These are phyloP conservation scores for Plasmopara viticola DNA, from an alignment of 352 stramenopile species.

Conservation along the genomic window DNA sequence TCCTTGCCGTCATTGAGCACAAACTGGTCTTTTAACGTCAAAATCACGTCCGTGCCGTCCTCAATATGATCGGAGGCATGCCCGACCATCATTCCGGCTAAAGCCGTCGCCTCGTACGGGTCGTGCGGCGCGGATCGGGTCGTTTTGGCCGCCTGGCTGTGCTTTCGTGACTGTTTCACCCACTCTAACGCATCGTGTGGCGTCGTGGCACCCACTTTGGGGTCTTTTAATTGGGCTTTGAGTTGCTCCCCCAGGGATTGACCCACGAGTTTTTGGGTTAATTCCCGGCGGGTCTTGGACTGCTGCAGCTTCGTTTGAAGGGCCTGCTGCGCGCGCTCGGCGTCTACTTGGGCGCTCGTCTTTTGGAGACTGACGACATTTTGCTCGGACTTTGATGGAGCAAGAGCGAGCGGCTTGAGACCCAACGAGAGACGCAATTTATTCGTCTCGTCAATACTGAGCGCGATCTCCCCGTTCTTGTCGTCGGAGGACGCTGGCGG, in stretches of 20 bases:
- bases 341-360: conserved; percentile 42
- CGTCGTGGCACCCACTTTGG: conserved; percentile 10
- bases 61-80: conserved; percentile 87
- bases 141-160: background rate
- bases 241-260: conserved; percentile 75
- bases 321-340: conserved; percentile 37
- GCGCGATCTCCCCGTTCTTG: conserved; percentile 74
- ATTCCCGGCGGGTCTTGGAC: conserved; percentile 63
- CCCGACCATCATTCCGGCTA: conserved; percentile 86
- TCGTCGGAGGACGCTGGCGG: conserved; percentile 21
- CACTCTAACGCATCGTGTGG: conserved; percentile 51
- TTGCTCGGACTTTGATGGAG: conserved; percentile 36
- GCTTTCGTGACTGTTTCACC: conserved; percentile 51
- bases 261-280: conserved; percentile 59
- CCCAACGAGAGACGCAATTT: conserved; percentile 57
- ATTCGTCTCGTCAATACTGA: conserved; percentile 84
- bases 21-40: conserved; percentile 90
- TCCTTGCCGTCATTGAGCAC: conserved; percentile 84
- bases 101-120: conserved; percentile 59
- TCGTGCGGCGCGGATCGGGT: conserved; percentile 10
- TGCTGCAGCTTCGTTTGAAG: conserved; percentile 54
- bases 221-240: conserved; percentile 15
- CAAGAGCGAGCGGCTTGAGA: conserved; percentile 62
- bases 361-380: conserved; percentile 67
- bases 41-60: conserved; percentile 86